Conservation (phyloP, 1,284 basidiomycete genomes). For the Lentinula novae-zelandiae region DNA sequence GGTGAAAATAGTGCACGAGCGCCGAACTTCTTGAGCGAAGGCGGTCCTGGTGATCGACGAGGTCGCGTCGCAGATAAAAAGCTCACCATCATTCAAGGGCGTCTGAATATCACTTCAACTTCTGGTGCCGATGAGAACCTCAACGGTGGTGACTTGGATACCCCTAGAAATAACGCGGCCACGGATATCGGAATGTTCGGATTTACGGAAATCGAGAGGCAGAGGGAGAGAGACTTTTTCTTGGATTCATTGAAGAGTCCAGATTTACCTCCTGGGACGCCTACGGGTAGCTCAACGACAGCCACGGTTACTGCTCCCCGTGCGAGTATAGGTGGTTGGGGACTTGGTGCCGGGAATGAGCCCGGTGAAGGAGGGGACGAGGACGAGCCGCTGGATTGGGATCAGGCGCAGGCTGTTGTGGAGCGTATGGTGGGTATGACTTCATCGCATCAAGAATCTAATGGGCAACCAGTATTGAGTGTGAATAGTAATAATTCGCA, state of each 20-base stretch:
- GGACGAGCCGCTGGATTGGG: slow-evolving; percentile 53
- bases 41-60: slow-evolving; percentile 68
- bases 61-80: slow-evolving; percentile 61
- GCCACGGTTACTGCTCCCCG: slow-evolving; percentile 27
- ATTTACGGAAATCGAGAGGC: slow-evolving; percentile 34
- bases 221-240: slow-evolving; percentile 48
- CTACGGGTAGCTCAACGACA: slow-evolving; percentile 16
- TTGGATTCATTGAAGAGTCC: slow-evolving; percentile 56
- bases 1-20: slow-evolving; percentile 31
- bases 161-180: slow-evolving; percentile 38
- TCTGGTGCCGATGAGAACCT: slow-evolving; percentile 38
- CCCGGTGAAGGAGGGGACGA: slow-evolving; percentile 38
- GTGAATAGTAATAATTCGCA: neutral
- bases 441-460: neutral
- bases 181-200: slow-evolving; percentile 22
- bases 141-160: slow-evolving; percentile 21
- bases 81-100: slow-evolving; percentile 26
- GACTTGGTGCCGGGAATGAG: slow-evolving; percentile 49
- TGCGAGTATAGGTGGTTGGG: slow-evolving; percentile 61
- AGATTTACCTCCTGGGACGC: slow-evolving; percentile 23
- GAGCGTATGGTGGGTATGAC: slow-evolving; percentile 66
- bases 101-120: slow-evolving; percentile 33
- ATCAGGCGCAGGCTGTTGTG: slow-evolving; percentile 61
- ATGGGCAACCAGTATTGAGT: neutral
- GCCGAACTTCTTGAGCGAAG: slow-evolving; percentile 68